These are phyloP conservation scores for barrel medic (Medicago truncatula) DNA, from an alignment of 306 rosid genomes.

Conservation along the genomic window DNA sequence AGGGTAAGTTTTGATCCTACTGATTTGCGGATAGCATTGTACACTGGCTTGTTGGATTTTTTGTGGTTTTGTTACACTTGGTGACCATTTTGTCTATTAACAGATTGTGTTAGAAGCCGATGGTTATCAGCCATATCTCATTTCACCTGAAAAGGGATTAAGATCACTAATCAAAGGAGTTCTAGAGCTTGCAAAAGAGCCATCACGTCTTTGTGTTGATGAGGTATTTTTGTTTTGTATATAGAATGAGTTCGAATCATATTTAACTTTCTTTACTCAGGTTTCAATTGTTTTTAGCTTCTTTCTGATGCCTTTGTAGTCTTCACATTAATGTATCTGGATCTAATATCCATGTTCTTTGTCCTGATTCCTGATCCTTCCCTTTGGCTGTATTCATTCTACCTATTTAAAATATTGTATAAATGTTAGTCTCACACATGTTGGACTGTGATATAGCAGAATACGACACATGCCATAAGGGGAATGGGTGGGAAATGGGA, in stretches of 20 bases:
- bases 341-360: slow-evolving; percentile 16
- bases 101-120: slow-evolving; percentile 99
- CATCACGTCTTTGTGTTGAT: slow-evolving; percentile 96
- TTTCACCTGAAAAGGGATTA: slow-evolving; percentile 98
- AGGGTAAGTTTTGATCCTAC: slow-evolving; percentile 63
- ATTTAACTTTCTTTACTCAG: slow-evolving; percentile 24
- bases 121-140: slow-evolving; percentile 99
- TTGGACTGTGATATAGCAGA: background rate
- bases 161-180: slow-evolving; percentile 96
- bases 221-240: slow-evolving; percentile 67
- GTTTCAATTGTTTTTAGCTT: slow-evolving; percentile 8
- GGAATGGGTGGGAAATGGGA: background rate
- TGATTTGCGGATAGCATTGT: slow-evolving; percentile 9
- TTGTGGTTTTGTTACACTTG: background rate
- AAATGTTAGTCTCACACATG: slow-evolving; percentile 15
- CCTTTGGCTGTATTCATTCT: slow-evolving; percentile 18
- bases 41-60: slow-evolving; percentile 8
- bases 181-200: slow-evolving; percentile 97
- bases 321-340: slow-evolving; percentile 12
- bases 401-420: background rate
- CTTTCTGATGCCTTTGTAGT: background rate
- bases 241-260: slow-evolving; percentile 28
- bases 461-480: background rate
- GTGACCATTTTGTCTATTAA: slow-evolving; percentile 32
- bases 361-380: slow-evolving; percentile 3